Evolutionary conservation across 352 stramenopile species (phyloP).

Genomic region (Phytophthora fragariaefolia): DNA sequence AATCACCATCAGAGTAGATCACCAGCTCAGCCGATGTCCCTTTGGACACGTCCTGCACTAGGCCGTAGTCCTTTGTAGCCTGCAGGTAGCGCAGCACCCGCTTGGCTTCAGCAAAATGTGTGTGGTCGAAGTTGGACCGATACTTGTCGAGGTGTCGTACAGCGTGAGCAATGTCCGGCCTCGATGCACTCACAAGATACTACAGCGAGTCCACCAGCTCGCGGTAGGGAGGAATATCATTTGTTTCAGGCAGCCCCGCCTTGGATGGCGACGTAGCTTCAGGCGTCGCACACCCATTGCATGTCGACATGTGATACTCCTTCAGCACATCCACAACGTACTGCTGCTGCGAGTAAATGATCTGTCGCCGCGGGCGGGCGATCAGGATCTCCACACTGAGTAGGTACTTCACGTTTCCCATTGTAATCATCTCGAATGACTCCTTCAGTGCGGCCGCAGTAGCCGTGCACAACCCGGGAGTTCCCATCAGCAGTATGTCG

Average conservation of each 20-base stretch:
- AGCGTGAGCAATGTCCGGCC: conserved; percentile 16
- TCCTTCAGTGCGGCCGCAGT: neutral
- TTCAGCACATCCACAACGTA: neutral
- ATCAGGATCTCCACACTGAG: neutral
- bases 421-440: neutral
- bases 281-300: neutral
- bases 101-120: conserved; percentile 6
- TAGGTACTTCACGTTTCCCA: neutral
- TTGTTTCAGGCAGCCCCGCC: neutral
- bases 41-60: conserved; percentile 10
- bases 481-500: neutral
- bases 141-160: conserved; percentile 8
- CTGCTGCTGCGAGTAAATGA: neutral
- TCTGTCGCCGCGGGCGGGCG: neutral
- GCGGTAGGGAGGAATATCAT: neutral
- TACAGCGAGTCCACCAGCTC: neutral
- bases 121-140: neutral
- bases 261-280: neutral
- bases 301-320: neutral
- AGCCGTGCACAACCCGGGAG: neutral
- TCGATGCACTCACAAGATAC: conserved; percentile 9
- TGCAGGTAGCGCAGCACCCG: conserved; percentile 11
- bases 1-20: conserved; percentile 30
- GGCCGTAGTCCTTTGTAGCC: conserved; percentile 3
- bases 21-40: neutral